Evolutionary conservation across 495 filamentous ascomycete species (phyloP).

Genomic region (Parachaetomium inaequale): DNA sequence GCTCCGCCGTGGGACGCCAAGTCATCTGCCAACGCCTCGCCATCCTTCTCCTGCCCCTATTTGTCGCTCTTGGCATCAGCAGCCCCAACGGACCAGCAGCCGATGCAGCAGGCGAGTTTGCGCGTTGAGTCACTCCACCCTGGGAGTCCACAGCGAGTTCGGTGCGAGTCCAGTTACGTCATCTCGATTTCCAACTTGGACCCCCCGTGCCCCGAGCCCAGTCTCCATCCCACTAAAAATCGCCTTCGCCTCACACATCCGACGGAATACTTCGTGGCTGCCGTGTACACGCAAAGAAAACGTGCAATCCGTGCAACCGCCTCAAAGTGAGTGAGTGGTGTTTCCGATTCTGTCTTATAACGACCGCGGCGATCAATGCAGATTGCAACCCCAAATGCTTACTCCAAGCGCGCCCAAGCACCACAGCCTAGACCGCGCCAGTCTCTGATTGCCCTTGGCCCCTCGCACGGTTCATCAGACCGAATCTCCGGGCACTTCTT

Average conservation of each 20-base stretch:
- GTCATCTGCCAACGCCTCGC: conserved; percentile 13
- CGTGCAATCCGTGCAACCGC: background rate
- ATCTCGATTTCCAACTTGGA: conserved; percentile 11
- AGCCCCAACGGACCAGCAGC: background rate
- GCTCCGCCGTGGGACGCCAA: background rate
- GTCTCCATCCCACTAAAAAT: background rate
- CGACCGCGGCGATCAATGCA: background rate
- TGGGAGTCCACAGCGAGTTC: background rate
- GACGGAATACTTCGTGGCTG: background rate
- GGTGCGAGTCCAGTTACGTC: conserved; percentile 13
- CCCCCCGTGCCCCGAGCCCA: background rate
- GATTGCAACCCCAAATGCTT: background rate
- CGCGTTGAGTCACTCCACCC: conserved; percentile 16
- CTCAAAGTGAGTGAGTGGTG: background rate
- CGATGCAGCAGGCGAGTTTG: background rate
- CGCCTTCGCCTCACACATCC: background rate
- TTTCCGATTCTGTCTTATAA: background rate
- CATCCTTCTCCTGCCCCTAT: background rate
- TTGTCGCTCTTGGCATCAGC: conserved; percentile 14
- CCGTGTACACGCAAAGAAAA: background rate
- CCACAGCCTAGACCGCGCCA: background rate
- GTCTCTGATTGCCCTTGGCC: background rate
- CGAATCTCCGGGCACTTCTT: background rate
- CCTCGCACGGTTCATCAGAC: background rate
- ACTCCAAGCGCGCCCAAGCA: background rate